phyloP scores from a whole-genome alignment of 345 rosid species.

The Salix brachista region DNA sequence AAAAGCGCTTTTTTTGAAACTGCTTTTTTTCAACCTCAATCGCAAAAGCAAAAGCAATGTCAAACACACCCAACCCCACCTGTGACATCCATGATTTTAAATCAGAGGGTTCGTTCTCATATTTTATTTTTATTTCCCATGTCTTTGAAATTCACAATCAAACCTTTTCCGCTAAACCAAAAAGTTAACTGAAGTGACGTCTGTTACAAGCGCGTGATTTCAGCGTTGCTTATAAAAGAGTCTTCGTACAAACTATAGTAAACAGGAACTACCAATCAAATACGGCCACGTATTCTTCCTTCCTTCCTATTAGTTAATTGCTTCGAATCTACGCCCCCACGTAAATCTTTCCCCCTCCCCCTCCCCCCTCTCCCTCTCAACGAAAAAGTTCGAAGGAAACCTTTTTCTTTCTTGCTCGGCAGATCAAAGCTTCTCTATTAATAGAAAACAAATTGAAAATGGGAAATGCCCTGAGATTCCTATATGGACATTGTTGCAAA shows the following conservation, averaged over 20 bases:
- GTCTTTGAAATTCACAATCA: too few species aligned
- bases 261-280: background rate
- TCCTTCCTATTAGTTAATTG: too few species aligned
- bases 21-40: too few species aligned
- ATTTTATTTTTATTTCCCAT: too few species aligned
- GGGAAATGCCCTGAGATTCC: constrained; percentile 36
- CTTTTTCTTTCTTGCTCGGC: background rate
- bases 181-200: background rate
- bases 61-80: too few species aligned
- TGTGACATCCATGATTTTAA: too few species aligned
- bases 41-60: too few species aligned
- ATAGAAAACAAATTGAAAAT: constrained; percentile 5
- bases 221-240: background rate
- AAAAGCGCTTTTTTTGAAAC: too few species aligned
- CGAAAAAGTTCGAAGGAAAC: background rate
- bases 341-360: background rate
- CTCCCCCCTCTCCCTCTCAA: background rate
- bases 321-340: background rate
- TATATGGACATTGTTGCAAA: constrained; percentile 42
- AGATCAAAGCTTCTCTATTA: background rate
- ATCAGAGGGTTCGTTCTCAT: too few species aligned
- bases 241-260: background rate
- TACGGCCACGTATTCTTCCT: background rate
- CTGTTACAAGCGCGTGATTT: background rate
- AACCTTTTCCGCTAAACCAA: too few species aligned